phyloP scores from a whole-genome alignment of 2,329 filamentous ascomycete genomes.

The Pseudogymnoascus sp. region DNA sequence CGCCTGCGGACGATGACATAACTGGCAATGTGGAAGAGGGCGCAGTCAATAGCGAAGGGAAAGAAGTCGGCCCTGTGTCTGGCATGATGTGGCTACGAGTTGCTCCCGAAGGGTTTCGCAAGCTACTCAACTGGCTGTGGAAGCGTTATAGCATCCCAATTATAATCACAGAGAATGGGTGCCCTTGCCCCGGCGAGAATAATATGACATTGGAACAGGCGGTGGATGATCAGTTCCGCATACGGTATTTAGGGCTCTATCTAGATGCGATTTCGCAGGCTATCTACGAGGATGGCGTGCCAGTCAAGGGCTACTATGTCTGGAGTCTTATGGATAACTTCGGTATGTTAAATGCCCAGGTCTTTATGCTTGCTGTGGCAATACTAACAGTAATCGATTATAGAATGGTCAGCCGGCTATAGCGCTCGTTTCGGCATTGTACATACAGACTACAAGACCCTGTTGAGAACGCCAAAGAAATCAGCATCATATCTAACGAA shows the following conservation, averaged over 20 bases:
- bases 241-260: constrained; percentile 33
- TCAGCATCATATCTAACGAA: constrained; percentile 22
- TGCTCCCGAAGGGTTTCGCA: constrained; percentile 20
- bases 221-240: constrained; percentile 32
- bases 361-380: background rate
- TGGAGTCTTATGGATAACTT: constrained; percentile 30
- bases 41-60: constrained; percentile 19
- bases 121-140: constrained; percentile 22
- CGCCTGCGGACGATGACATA: constrained; percentile 21
- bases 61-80: constrained; percentile 19
- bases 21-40: constrained; percentile 22
- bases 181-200: constrained; percentile 29
- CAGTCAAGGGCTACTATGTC: constrained; percentile 29
- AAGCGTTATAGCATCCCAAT: constrained; percentile 22
- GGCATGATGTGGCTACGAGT: constrained; percentile 15
- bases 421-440: constrained; percentile 24
- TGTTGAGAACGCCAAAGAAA: constrained; percentile 24
- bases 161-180: constrained; percentile 27
- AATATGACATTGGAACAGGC: constrained; percentile 31
- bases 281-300: constrained; percentile 19
- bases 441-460: constrained; percentile 24
- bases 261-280: constrained; percentile 32
- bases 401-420: constrained; percentile 27
- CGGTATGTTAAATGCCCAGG: constrained; percentile 20
- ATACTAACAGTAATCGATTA: background rate